These are phyloP conservation scores for Cladosporium sp. DNA, from an alignment of 2,329 filamentous ascomycete species.

Conservation along the genomic window DNA sequence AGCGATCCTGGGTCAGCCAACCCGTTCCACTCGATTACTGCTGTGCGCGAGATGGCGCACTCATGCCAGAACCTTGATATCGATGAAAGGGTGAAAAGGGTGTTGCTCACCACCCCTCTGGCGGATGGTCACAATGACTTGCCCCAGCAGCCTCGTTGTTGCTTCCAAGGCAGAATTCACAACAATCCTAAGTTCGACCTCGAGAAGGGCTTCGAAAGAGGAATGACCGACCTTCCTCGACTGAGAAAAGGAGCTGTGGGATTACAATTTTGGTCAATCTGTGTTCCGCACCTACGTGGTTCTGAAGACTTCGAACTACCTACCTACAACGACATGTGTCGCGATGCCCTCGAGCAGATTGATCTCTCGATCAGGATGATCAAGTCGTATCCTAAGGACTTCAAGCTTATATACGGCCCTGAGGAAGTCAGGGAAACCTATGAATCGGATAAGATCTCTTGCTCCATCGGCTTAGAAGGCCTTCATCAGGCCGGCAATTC, in stretches of 20 bases:
- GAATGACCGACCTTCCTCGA: conserved; percentile 24
- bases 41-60: conserved; percentile 9
- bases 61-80: conserved; percentile 23
- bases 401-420: conserved; percentile 25
- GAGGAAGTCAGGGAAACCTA: conserved; percentile 30
- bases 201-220: conserved; percentile 30
- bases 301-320: conserved; percentile 24
- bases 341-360: conserved; percentile 23
- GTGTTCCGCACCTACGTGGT: conserved; percentile 21
- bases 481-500: conserved; percentile 34
- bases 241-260: conserved; percentile 25
- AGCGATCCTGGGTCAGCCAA: too few relatives aligned
- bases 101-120: conserved; percentile 27
- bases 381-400: conserved; percentile 29
- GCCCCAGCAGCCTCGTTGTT: conserved; percentile 17
- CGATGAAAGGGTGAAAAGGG: conserved; percentile 29
- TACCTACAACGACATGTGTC: conserved; percentile 23
- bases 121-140: conserved; percentile 37
- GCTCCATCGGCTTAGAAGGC: conserved; percentile 38
- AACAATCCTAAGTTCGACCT: conserved; percentile 34
- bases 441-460: conserved; percentile 31
- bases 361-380: conserved; percentile 27
- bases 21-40: too few relatives aligned
- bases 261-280: conserved; percentile 25
- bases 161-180: conserved; percentile 31